Conservation (phyloP, 2,329 filamentous ascomycete genomes). For the Claviceps sp. region DNA sequence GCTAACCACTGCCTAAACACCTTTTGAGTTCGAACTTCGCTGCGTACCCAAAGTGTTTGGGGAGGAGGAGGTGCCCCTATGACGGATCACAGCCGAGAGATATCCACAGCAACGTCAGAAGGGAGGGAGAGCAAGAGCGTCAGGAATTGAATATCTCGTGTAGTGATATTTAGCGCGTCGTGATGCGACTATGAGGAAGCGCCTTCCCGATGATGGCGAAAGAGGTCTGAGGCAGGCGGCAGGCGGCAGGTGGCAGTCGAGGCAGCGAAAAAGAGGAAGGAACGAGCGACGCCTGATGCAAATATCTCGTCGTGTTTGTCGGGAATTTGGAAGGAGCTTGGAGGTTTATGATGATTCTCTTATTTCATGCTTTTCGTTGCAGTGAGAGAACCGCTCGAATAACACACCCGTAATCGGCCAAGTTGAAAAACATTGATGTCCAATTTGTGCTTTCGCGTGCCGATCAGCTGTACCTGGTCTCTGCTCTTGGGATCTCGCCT, state of each 20-base stretch:
- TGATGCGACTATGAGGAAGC: neutral
- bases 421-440: neutral
- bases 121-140: neutral
- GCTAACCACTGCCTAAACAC: neutral
- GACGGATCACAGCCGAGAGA: neutral
- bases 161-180: neutral
- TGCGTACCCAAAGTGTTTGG: constrained; percentile 1
- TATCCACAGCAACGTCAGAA: neutral
- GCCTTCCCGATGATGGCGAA: neutral
- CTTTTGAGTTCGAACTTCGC: neutral
- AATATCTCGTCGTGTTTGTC: neutral
- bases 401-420: neutral
- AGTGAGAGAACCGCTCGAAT: neutral
- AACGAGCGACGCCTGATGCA: neutral
- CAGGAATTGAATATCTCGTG: neutral
- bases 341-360: neutral
- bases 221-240: neutral
- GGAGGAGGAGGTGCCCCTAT: constrained; percentile 2
- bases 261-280: neutral
- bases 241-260: neutral
- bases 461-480: neutral
- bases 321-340: neutral
- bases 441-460: neutral
- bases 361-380: neutral
- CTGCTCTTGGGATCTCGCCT: too few relatives aligned